These are phyloP conservation scores for Craterostigma plantagineum DNA, from an alignment of 257 asterid species.

Conservation along the genomic window DNA sequence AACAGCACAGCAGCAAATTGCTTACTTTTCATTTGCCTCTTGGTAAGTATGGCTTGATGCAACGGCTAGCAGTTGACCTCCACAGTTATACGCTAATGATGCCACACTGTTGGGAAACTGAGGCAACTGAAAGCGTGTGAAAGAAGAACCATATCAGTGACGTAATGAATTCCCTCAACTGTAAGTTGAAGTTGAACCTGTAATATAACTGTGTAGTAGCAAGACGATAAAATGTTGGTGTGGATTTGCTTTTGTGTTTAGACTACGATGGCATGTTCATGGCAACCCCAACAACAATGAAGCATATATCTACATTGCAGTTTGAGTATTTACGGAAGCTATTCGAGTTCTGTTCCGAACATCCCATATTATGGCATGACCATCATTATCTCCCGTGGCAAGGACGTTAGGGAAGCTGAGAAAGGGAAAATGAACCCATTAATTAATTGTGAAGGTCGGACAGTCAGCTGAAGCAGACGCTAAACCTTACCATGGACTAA, in stretches of 20 bases:
- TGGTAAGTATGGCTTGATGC: conserved; percentile 68
- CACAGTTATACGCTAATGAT: conserved; percentile 59
- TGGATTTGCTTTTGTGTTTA: too few relatives aligned
- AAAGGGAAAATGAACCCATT: conserved; percentile 10
- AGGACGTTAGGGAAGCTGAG: conserved; percentile 37
- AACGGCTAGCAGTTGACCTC: conserved; percentile 55
- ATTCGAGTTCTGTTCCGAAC: conserved; percentile 46
- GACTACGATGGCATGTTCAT: too few relatives aligned
- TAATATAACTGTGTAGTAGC: too few relatives aligned
- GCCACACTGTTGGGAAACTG: conserved; percentile 40
- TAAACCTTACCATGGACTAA: conserved; percentile 55
- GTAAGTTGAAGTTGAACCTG: too few relatives aligned
- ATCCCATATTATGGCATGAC: conserved; percentile 64
- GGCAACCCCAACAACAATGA: background rate
- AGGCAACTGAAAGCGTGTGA: conserved; percentile 38
- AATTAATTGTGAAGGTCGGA: conserved; percentile 8
- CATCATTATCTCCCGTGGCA: conserved; percentile 69
- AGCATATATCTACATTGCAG: background rate
- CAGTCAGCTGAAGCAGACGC: conserved; percentile 5
- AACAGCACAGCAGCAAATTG: background rate
- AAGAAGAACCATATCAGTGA: background rate
- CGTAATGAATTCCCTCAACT: too few relatives aligned
- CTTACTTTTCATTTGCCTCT: conserved; percentile 64
- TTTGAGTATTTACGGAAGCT: conserved; percentile 33
- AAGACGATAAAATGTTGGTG: too few relatives aligned